phyloP scores from a whole-genome alignment of 352 stramenopile species.

The Globisporangium okanoganense region DNA sequence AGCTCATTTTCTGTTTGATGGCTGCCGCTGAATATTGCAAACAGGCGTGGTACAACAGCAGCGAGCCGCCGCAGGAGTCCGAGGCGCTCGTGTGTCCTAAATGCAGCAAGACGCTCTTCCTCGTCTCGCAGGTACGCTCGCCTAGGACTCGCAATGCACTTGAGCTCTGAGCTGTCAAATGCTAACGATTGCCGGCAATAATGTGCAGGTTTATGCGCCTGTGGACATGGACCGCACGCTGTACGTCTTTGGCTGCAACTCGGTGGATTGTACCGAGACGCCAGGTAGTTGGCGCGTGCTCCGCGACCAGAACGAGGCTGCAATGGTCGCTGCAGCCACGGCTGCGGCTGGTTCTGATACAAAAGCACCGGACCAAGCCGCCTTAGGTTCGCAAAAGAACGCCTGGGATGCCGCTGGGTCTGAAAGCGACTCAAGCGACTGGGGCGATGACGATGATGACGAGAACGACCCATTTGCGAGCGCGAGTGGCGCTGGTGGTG shows the following conservation, averaged over 20 bases:
- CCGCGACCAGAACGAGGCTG: constrained; percentile 40
- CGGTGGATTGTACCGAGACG: constrained; percentile 55
- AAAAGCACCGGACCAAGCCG: not conserved
- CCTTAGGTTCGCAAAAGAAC: constrained; percentile 22
- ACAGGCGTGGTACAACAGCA: constrained; percentile 50
- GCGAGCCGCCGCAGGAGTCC: constrained; percentile 32
- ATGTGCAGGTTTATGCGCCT: constrained; percentile 67
- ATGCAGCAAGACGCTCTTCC: constrained; percentile 53
- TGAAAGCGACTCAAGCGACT: constrained; percentile 66
- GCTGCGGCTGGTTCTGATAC: not conserved
- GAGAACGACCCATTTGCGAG: constrained; percentile 9
- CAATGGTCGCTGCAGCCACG: constrained; percentile 3
- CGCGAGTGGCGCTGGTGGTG: constrained; percentile 9
- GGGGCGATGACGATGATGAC: constrained; percentile 59
- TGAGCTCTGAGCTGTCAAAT: not conserved
- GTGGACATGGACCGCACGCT: constrained; percentile 69
- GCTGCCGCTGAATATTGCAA: not conserved
- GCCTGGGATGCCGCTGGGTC: constrained; percentile 18
- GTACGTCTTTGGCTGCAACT: constrained; percentile 86
- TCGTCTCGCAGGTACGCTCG: constrained; percentile 49
- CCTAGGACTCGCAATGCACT: not conserved
- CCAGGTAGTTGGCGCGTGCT: constrained; percentile 72
- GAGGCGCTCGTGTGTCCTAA: constrained; percentile 46
- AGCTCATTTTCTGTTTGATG: not conserved
- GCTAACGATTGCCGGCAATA: not conserved